Evolutionary conservation across 169 alveolate species (phyloP).

Genomic region (Condylostoma magnum): DNA sequence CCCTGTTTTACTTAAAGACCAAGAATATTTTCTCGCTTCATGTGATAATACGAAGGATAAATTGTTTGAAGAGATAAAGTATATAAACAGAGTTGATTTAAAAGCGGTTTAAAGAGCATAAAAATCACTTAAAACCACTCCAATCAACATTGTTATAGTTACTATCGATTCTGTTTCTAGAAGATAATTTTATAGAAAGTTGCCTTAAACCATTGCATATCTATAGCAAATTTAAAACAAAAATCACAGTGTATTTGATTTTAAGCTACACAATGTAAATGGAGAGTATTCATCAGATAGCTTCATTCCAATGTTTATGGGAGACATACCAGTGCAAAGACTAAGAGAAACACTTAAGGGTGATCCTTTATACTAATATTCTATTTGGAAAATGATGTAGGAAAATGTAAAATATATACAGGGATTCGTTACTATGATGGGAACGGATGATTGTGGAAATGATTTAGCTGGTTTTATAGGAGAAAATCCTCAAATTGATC

Average conservation of each 20-base stretch:
- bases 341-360: not conserved
- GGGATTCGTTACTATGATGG: slow-evolving; percentile 18
- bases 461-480: slow-evolving; percentile 1
- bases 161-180: slow-evolving; percentile 23
- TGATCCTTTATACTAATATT: not conserved
- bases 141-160: slow-evolving; percentile 18
- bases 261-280: slow-evolving; percentile 13
- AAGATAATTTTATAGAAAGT: slow-evolving; percentile 12
- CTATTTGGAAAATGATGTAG: slow-evolving; percentile 1
- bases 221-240: not conserved
- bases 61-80: not conserved
- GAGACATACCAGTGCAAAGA: not conserved
- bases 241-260: slow-evolving; percentile 12
- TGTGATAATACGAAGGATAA: not conserved
- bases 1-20: not conserved
- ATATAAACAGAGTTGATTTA: not conserved
- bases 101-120: not conserved
- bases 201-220: not conserved
- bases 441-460: slow-evolving; percentile 13
- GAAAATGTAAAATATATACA: not conserved
- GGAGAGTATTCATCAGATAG: slow-evolving; percentile 14
- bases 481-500: not conserved
- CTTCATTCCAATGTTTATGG: slow-evolving; percentile 9
- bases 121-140: not conserved
- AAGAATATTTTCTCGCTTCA: slow-evolving; percentile 10